These are phyloP conservation scores for Trichosporon sp. DNA, from an alignment of 1,284 basidiomycete species.

Conservation along the genomic window DNA sequence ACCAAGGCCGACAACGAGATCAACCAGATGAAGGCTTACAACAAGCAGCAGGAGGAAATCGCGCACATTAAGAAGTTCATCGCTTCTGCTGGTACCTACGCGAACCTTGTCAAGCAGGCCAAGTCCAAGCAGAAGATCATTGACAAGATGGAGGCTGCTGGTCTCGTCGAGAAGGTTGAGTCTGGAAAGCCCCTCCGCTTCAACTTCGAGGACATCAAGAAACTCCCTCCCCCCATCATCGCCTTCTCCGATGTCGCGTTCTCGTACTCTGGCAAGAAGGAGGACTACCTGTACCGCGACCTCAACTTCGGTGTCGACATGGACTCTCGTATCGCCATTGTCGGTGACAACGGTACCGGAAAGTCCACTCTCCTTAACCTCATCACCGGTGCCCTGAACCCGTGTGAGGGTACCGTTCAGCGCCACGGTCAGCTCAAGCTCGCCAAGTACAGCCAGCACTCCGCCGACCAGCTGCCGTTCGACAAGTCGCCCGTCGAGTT, in stretches of 20 bases:
- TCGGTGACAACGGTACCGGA: slow-evolving; percentile 96
- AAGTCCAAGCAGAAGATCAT: slow-evolving; percentile 99
- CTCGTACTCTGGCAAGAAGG: slow-evolving; percentile 84
- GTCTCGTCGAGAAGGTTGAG: slow-evolving; percentile 88
- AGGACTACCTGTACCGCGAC: slow-evolving; percentile 84
- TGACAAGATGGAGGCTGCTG: slow-evolving; percentile 99
- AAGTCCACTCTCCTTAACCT: slow-evolving; percentile 97
- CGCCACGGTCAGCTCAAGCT: slow-evolving; percentile 90
- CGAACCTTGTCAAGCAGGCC: slow-evolving; percentile 96
- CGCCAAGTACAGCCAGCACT: slow-evolving; percentile 97
- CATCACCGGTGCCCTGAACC: slow-evolving; percentile 81
- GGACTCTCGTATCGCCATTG: slow-evolving; percentile 75
- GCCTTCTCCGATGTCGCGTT: slow-evolving; percentile 95
- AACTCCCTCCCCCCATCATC: slow-evolving; percentile 94
- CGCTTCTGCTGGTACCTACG: slow-evolving; percentile 96
- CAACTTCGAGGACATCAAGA: slow-evolving; percentile 94
- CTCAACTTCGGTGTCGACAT: slow-evolving; percentile 91
- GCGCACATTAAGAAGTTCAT: slow-evolving; percentile 97
- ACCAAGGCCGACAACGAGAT: slow-evolving; percentile 97
- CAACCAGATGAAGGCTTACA: slow-evolving; percentile 98
- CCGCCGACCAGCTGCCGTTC: slow-evolving; percentile 96
- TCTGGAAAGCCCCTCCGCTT: slow-evolving; percentile 74
- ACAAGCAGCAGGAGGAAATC: slow-evolving; percentile 98
- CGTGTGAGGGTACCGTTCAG: slow-evolving; percentile 79
- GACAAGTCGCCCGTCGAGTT: slow-evolving; percentile 91